phyloP scores from a whole-genome alignment of 257 asterid species.

The Avicennia marina region DNA sequence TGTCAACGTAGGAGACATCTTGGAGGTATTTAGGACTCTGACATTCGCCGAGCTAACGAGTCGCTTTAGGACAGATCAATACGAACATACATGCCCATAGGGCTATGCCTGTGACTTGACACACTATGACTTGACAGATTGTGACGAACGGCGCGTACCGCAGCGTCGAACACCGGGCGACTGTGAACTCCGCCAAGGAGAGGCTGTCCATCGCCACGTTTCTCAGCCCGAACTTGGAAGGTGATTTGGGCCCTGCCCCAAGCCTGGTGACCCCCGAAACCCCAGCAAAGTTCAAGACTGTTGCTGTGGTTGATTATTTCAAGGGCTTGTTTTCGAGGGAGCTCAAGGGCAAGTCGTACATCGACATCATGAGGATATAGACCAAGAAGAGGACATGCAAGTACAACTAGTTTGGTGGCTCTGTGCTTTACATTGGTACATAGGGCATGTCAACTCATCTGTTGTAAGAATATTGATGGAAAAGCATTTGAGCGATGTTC shows the following conservation, averaged over 20 bases:
- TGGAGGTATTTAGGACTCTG: slow-evolving; percentile 11
- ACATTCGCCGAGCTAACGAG: no score
- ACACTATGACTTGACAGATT: slow-evolving; percentile 1
- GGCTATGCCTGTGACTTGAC: not conserved
- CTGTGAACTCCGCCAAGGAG: slow-evolving; percentile 1
- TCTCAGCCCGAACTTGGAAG: not conserved
- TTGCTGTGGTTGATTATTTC: slow-evolving; percentile 1
- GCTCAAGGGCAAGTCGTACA: slow-evolving; percentile 18
- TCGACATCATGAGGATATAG: slow-evolving; percentile 20
- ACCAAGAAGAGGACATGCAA: no score
- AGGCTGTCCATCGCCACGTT: slow-evolving; percentile 21
- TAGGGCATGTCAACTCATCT: no score
- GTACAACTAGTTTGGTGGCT: no score
- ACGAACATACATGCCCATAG: no score
- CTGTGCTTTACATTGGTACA: no score
- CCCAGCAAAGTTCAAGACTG: slow-evolving; percentile 19
- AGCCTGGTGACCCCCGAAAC: slow-evolving; percentile 10
- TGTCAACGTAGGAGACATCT: slow-evolving; percentile 21
- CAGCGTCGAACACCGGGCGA: slow-evolving; percentile 26
- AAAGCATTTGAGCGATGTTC: no score
- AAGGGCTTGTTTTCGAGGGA: not conserved
- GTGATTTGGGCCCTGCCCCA: slow-evolving; percentile 18
- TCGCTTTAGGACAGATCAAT: no score
- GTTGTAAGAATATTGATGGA: no score
- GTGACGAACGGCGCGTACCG: slow-evolving; percentile 15